Conservation (phyloP, 2,329 filamentous ascomycete genomes). For the Epichloe uncinata region DNA sequence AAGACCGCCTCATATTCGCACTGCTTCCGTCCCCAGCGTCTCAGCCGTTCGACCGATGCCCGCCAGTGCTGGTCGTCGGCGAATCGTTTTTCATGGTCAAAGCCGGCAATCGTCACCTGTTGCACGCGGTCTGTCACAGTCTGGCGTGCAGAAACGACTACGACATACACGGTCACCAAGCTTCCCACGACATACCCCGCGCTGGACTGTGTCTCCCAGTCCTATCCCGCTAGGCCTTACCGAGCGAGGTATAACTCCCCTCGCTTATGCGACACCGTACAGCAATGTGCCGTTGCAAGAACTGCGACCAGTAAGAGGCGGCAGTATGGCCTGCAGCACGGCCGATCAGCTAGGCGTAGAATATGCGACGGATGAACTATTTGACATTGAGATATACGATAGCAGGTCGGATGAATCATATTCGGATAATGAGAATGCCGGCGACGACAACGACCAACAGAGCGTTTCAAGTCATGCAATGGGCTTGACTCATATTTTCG, state of each 20-base stretch:
- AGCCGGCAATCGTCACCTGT: conserved; percentile 20
- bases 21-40: conserved; percentile 36
- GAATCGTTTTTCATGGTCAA: conserved; percentile 30
- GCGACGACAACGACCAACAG: conserved; percentile 14
- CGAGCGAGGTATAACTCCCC: conserved; percentile 37
- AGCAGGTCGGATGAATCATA: conserved; percentile 22
- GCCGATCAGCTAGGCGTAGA: conserved; percentile 17
- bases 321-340: conserved; percentile 16
- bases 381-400: conserved; percentile 23
- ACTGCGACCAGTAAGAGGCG: conserved; percentile 17
- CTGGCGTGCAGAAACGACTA: conserved; percentile 32
- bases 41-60: conserved; percentile 26
- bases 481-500: conserved; percentile 13
- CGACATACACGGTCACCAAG: conserved; percentile 46
- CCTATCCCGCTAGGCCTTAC: conserved; percentile 23
- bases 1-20: conserved; percentile 36
- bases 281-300: conserved; percentile 45
- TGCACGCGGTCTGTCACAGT: conserved; percentile 13
- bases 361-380: conserved; percentile 22
- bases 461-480: conserved; percentile 14
- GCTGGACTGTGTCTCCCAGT: conserved; percentile 38
- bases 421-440: conserved; percentile 14
- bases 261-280: conserved; percentile 63
- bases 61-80: conserved; percentile 23
- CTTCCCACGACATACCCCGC: conserved; percentile 38